A percentile compares a stretch with the other conserved stretches of the same genome.
Conservation (phyloP, 768 basidiomycete genomes). For the Mycena sanguinolenta region DNA sequence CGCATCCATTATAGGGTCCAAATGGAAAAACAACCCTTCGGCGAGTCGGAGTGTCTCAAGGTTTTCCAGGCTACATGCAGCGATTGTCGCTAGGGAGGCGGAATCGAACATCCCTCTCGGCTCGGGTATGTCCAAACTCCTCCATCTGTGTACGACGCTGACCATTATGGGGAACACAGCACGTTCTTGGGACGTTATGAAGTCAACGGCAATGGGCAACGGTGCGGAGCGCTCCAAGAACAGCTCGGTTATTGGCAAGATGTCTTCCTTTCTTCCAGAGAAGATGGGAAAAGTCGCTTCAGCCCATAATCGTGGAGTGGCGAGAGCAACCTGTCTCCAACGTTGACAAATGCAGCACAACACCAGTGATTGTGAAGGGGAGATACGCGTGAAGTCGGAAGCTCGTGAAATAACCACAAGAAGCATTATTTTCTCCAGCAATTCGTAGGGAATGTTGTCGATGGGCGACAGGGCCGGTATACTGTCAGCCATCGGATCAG, state of each 20-base stretch:
- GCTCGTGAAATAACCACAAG: not conserved
- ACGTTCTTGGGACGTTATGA: not conserved
- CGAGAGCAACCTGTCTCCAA: not conserved
- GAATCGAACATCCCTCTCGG: not conserved
- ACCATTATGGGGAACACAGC: not conserved
- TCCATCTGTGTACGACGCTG: not conserved
- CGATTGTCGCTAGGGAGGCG: not conserved
- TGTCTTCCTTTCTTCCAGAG: not conserved
- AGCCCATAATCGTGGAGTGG: not conserved
- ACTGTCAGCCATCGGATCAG: no score
- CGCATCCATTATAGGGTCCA: not conserved
- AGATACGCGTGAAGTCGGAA: no score
- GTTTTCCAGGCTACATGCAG: not conserved
- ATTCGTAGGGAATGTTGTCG: not conserved
- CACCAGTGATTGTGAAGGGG: not conserved
- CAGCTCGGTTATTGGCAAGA: not conserved
- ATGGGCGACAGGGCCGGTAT: no score
- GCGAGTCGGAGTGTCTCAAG: not conserved
- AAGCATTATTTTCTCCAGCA: not conserved
- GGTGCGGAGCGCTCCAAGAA: constrained; percentile 27
- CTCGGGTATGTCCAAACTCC: not conserved
- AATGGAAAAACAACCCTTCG: not conserved
- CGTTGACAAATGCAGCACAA: not conserved
- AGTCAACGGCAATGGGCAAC: not conserved
- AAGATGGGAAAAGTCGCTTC: not conserved